phyloP scores from a whole-genome alignment of 805 yeast species.

The Candida ficus region DNA sequence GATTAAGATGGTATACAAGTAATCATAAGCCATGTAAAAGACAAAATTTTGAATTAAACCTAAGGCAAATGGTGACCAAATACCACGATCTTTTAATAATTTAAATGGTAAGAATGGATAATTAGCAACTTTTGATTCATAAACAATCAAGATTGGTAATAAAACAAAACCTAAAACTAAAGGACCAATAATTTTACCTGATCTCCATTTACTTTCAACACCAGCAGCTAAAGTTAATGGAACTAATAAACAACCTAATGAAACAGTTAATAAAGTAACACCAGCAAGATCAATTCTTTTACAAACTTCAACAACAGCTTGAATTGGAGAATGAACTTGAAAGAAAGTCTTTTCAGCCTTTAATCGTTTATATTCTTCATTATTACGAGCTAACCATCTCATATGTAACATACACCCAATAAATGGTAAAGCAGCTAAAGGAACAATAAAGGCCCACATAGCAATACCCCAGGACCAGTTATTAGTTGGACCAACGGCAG shows the following conservation, averaged over 20 bases:
- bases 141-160: slow-evolving; percentile 50
- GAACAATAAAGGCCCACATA: slow-evolving; percentile 77
- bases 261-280: slow-evolving; percentile 45
- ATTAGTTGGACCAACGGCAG: slow-evolving; percentile 27
- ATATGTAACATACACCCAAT: slow-evolving; percentile 49
- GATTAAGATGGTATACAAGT: slow-evolving; percentile 57
- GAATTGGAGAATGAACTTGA: slow-evolving; percentile 32
- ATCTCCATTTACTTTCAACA: slow-evolving; percentile 45
- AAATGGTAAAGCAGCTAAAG: slow-evolving; percentile 57
- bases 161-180: slow-evolving; percentile 60
- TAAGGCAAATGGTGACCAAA: slow-evolving; percentile 63
- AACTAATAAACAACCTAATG: slow-evolving; percentile 59
- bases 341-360: slow-evolving; percentile 34
- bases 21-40: slow-evolving; percentile 67
- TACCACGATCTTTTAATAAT: slow-evolving; percentile 61
- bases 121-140: slow-evolving; percentile 53
- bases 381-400: slow-evolving; percentile 46
- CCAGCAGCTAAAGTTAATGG: slow-evolving; percentile 81
- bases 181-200: slow-evolving; percentile 62
- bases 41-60: slow-evolving; percentile 55
- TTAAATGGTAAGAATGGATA: slow-evolving; percentile 61
- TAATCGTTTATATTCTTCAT: slow-evolving; percentile 44
- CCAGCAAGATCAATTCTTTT: slow-evolving; percentile 69
- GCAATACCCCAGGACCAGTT: slow-evolving; percentile 74
- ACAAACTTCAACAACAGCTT: slow-evolving; percentile 36